Conservation (phyloP, 495 filamentous ascomycete species). For the Penicillium cosmopolitanum region DNA sequence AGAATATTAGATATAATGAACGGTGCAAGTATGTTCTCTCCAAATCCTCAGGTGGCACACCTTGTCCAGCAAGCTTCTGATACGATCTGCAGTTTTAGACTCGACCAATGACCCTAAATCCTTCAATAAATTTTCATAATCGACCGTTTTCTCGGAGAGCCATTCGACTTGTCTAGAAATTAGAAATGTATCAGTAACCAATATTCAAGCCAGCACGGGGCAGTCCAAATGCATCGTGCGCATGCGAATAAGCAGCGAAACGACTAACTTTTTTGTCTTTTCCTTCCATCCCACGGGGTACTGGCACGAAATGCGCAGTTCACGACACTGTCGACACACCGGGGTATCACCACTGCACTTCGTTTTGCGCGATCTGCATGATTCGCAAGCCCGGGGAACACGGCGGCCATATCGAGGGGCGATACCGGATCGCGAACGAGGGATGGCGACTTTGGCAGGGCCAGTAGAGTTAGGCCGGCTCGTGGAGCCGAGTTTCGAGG, state of each 20-base stretch:
- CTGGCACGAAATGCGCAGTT: conserved; percentile 51
- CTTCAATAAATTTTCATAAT: conserved; percentile 53
- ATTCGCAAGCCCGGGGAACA: conserved; percentile 67
- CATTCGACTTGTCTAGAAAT: conserved; percentile 42
- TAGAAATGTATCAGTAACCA: conserved; percentile 10
- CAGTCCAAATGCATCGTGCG: background rate
- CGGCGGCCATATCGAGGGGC: conserved; percentile 46
- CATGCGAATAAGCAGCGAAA: conserved; percentile 5
- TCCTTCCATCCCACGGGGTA: conserved; percentile 65
- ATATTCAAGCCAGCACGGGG: background rate
- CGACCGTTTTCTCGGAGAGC: conserved; percentile 50
- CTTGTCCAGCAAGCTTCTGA: conserved; percentile 46
- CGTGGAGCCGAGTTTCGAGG: background rate
- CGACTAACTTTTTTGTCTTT: conserved; percentile 54
- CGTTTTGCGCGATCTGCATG: conserved; percentile 69
- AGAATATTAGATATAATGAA: background rate
- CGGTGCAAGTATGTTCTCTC: background rate
- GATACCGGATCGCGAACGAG: conserved; percentile 38
- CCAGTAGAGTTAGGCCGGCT: background rate
- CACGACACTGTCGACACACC: conserved; percentile 59
- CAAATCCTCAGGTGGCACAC: conserved; percentile 23
- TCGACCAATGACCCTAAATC: conserved; percentile 43
- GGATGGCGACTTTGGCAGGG: conserved; percentile 51
- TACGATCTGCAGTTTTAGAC: conserved; percentile 36
- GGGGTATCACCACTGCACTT: conserved; percentile 66